A percentile compares a stretch with the other conserved stretches of the same genome.
Evolutionary conservation across 2,329 filamentous ascomycete genomes (phyloP).

Genomic region (Diaporthe longicolla): DNA sequence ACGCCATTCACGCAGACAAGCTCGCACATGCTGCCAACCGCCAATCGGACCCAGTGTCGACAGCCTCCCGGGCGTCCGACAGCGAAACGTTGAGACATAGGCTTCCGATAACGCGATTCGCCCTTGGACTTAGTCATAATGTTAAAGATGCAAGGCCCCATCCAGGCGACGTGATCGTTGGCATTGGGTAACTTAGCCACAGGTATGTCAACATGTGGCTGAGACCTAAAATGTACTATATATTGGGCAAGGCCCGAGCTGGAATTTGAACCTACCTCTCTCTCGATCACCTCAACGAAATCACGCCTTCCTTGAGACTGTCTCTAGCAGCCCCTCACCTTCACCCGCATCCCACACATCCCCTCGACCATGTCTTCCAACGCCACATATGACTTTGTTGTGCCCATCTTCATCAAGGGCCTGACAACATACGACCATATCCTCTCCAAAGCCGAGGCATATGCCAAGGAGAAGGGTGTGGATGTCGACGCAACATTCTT

Average conservation of each 20-base stretch:
- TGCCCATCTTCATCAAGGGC: slow-evolving; percentile 49
- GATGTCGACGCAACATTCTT: slow-evolving; percentile 48
- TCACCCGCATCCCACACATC: no score
- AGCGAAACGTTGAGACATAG: slow-evolving; percentile 6
- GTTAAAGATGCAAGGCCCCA: slow-evolving; percentile 20
- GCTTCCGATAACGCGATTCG: slow-evolving; percentile 21
- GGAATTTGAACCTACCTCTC: not conserved
- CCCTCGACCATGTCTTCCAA: slow-evolving; percentile 45
- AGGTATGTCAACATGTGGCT: not conserved
- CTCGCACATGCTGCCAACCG: slow-evolving; percentile 4
- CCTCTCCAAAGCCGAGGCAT: slow-evolving; percentile 47
- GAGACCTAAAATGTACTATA: not conserved
- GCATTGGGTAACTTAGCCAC: not conserved
- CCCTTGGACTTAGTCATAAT: slow-evolving; percentile 18
- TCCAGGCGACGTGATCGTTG: slow-evolving; percentile 19
- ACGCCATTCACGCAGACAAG: slow-evolving; percentile 24
- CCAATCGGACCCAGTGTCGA: slow-evolving; percentile 11
- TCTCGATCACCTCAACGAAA: not conserved
- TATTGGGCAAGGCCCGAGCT: not conserved
- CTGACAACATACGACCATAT: slow-evolving; percentile 51
- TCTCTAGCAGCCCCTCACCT: not conserved
- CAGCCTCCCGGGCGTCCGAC: not conserved
- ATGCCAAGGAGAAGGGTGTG: slow-evolving; percentile 48
- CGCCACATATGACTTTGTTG: slow-evolving; percentile 48
- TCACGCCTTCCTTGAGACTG: not conserved